These are phyloP conservation scores for Coix lacrymajobi DNA, from an alignment of 176 grass and related monocot genomes.

Conservation along the genomic window DNA sequence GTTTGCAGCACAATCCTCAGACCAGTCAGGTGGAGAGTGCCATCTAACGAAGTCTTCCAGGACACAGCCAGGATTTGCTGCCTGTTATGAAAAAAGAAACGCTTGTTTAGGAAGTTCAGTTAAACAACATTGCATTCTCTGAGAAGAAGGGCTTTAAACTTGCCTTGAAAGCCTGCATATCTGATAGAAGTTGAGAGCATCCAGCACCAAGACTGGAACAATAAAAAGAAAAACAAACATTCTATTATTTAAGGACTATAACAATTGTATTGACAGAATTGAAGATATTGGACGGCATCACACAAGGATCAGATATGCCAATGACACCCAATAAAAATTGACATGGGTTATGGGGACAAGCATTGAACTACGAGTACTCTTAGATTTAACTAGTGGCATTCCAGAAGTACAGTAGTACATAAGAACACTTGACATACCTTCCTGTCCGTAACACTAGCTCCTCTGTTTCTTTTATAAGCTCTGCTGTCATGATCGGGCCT, in stretches of 20 bases:
- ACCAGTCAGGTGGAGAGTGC: conserved; percentile 98
- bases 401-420: not conserved
- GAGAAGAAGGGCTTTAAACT: conserved; percentile 35
- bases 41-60: conserved; percentile 96
- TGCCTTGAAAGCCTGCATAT: conserved; percentile 99
- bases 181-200: conserved; percentile 95
- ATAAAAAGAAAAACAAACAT: conserved; percentile 30
- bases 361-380: not conserved
- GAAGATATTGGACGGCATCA: not conserved
- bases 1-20: conserved; percentile 47
- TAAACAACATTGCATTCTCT: not conserved
- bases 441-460: conserved; percentile 92
- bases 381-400: conserved; percentile 7
- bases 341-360: not conserved
- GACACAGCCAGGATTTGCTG: conserved; percentile 96
- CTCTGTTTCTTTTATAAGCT: conserved; percentile 98
- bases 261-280: conserved; percentile 3
- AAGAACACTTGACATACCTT: conserved; percentile 44
- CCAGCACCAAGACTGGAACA: conserved; percentile 87
- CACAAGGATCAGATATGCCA: not conserved
- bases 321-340: not conserved
- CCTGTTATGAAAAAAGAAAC: conserved; percentile 37
- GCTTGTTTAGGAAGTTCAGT: conserved; percentile 27
- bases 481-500: conserved; percentile 93
- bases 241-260: not conserved